A percentile compares a stretch with the other conserved stretches of the same genome.
These are phyloP conservation scores for Podospora comata DNA, from an alignment of 495 filamentous ascomycete species.

Conservation along the genomic window DNA sequence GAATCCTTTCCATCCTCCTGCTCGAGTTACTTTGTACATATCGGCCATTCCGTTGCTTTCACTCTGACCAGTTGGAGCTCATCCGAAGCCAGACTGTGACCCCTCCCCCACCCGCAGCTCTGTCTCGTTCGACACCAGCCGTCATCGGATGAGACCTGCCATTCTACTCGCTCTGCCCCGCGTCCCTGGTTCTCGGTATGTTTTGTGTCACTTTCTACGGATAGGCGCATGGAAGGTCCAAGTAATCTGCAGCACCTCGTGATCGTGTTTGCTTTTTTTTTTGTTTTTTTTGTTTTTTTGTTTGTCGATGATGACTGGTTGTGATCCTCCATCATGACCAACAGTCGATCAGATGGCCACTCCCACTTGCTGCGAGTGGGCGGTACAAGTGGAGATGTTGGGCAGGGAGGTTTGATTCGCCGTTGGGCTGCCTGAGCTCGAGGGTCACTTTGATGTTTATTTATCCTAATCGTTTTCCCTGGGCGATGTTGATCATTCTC, in stretches of 20 bases:
- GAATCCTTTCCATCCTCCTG: too few relatives aligned
- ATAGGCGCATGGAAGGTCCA: not conserved
- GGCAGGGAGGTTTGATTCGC: not conserved
- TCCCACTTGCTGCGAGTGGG: not conserved
- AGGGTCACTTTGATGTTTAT: not conserved
- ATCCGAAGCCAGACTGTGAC: not conserved
- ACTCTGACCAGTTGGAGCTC: not conserved
- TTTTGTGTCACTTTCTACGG: not conserved
- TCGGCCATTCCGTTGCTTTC: not conserved
- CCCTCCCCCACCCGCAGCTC: not conserved
- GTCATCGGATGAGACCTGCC: not conserved
- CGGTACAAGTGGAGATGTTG: not conserved
- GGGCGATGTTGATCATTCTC: not conserved
- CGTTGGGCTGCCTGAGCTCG: not conserved
- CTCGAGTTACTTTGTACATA: too few relatives aligned
- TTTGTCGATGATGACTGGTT: not conserved
- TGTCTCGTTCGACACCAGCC: not conserved
- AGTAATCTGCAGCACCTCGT: not conserved
- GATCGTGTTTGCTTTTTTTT: not conserved
- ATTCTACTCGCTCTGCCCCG: not conserved
- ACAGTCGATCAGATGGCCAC: not conserved
- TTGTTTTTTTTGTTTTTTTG: not conserved
- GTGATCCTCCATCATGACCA: not conserved
- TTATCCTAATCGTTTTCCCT: not conserved
- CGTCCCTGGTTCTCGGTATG: not conserved